Base-by-base conservation (phyloP, 768 basidiomycete genomes). In the Agaricus blazei region DNA sequence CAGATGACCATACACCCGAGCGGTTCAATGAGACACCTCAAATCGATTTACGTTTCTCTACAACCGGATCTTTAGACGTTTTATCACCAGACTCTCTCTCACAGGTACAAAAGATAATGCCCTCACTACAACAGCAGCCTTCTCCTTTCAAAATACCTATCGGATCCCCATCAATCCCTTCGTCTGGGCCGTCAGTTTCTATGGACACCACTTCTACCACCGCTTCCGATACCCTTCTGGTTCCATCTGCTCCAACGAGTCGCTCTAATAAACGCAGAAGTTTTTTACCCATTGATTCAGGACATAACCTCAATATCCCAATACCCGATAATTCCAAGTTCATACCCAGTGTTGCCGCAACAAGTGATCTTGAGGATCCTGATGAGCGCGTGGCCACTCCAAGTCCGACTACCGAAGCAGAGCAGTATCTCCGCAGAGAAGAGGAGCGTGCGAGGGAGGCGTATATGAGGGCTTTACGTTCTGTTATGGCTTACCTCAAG, bases 401-500 rank as follows among this genome's bases (percentile, higher is more conserved):
- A n/a, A 77, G 70, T 61, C 77, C 80, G 43, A 63, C 72, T 7
- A 62, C 69, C 26, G 75, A 75, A 54, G 70, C 69, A 55, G 85
- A 85, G 49, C 77, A 80, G 47, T 70, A 73, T 51, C 66, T 77
- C 52, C 81, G 82, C 37, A 80, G 79, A 52, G 88, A 90, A 70
- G 86, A 87, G 67, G 88, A 89, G 58, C 77, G 84, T 31, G 80
- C 77, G 15, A 77, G 83, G 29, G 88, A 90, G 64, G 78, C 83
- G 29, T 87, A 88, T 66, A 84, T 82, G 63, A 80, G 89, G 43
- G 93, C 92, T 31, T 76, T 99, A 51, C 83, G 90, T 53, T 89
- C 90, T 9, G 84, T 99, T 15, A 95, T 98, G 88, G 92, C 93
- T 6, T 99, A 98, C 69, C 79, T 99, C 19, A 85, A 85, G 63